Evolutionary conservation across 805 yeast genomes (phyloP).

Genomic region (Wickerhamiella australiensis): DNA sequence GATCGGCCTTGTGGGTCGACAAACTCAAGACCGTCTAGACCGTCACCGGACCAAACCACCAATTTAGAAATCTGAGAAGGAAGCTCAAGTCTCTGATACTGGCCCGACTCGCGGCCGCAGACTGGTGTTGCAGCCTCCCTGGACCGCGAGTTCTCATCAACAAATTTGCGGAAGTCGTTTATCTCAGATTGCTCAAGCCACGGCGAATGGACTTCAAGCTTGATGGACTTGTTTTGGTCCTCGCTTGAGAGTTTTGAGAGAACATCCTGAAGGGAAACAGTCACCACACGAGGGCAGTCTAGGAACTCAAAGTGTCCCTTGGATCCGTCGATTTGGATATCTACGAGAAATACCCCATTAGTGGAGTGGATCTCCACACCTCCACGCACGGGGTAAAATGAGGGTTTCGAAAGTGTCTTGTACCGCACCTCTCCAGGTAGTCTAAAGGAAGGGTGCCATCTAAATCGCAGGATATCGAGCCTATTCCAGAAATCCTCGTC

Average conservation of each 20-base stretch:
- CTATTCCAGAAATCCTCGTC: conserved; percentile 84
- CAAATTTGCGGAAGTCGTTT: conserved; percentile 35
- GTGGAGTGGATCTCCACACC: conserved; percentile 40
- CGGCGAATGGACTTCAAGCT: conserved; percentile 22
- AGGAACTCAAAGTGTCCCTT: conserved; percentile 48
- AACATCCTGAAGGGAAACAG: conserved; percentile 39
- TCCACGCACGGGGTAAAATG: conserved; percentile 36
- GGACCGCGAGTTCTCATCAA: not conserved
- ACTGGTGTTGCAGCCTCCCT: conserved; percentile 6
- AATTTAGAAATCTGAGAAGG: conserved; percentile 30
- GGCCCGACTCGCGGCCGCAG: conserved; percentile 20
- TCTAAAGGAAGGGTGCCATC: conserved; percentile 69
- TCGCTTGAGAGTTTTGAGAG: conserved; percentile 30
- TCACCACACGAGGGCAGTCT: conserved; percentile 46
- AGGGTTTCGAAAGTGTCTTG: conserved; percentile 32
- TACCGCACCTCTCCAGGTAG: conserved; percentile 46
- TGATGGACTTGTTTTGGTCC: conserved; percentile 31
- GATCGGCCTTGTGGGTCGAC: conserved; percentile 25
- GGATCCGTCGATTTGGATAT: conserved; percentile 50
- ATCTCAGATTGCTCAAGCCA: conserved; percentile 41
- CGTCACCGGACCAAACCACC: conserved; percentile 59
- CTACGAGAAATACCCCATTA: conserved; percentile 66
- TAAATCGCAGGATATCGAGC: conserved; percentile 61
- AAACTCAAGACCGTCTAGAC: conserved; percentile 71
- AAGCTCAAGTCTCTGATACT: conserved; percentile 12